Base-by-base conservation (phyloP, 345 rosid genomes). In the Gossypium turneri region DNA sequence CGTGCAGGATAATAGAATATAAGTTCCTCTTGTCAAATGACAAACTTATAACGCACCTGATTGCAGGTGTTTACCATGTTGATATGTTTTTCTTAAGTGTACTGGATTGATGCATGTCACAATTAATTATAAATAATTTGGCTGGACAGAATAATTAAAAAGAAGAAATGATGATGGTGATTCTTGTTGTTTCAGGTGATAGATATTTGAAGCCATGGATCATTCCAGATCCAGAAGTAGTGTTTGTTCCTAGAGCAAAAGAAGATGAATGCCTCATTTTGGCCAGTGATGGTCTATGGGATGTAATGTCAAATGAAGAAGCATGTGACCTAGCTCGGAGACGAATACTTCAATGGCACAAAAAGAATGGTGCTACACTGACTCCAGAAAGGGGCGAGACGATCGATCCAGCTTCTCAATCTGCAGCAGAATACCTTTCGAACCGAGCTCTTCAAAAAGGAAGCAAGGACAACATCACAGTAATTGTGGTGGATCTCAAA, bases 241-340 rank as follows among this genome's bases (percentile, higher is more conserved):
- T 76, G 84, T 86, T 95, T 53, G 74, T 90, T 79, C 93, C 97
- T 1, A 77, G 99, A 77, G 88, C 88, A 24, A 93, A 87, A 85
- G 99, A 93, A 73, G 99, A 95, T 34, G 97, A 93, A 64, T 93
- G 98, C 85, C 90, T 95, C 20, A 77, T 93, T 80, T 80, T 93
- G 68, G 98, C 97, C 1, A 93, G 99, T 22, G 99, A 94, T 22
- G 98, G 98, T 45, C 80, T 92, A 67, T 94, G 98, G 98, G 98
- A 94, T 81, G 98, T 95, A 65, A 89, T 93, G 94, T 78, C 85
- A 19, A 95, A 93, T 62, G 96, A 95, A 81, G 99, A 95, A 81
- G 99, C 83, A 44, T 93, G 96, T 53, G 98, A 95, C 66, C 70
- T 95, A 68, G 99, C 98, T 6, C 84, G 98, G 60, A 93, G 78